Evolutionary conservation across 495 filamentous ascomycete species (phyloP).

Genomic region (Oidiodendron maius): DNA sequence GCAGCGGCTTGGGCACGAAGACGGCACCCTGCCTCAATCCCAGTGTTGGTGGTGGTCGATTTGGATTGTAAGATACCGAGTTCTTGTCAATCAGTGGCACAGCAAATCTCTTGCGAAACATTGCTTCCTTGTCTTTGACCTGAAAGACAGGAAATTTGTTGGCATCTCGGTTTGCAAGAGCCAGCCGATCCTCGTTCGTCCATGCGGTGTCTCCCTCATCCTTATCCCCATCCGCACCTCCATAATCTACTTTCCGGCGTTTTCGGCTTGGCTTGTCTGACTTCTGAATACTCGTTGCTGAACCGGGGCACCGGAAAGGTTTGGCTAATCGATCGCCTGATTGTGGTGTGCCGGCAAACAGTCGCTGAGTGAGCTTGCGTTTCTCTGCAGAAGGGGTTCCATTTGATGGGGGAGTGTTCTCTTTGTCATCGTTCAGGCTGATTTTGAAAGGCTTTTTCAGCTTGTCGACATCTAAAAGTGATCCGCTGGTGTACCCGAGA

Average conservation of each 20-base stretch:
- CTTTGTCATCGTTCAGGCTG: slow-evolving; percentile 21
- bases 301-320: slow-evolving; percentile 92
- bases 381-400: neutral
- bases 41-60: slow-evolving; percentile 75
- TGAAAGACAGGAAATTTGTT: slow-evolving; percentile 90
- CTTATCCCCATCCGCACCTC: slow-evolving; percentile 66
- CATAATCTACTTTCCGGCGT: slow-evolving; percentile 83
- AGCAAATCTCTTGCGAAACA: slow-evolving; percentile 77
- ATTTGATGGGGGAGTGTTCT: slow-evolving; percentile 16
- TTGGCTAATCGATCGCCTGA: slow-evolving; percentile 65
- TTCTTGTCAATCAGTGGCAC: slow-evolving; percentile 85
- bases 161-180: slow-evolving; percentile 78
- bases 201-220: slow-evolving; percentile 75
- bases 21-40: slow-evolving; percentile 78
- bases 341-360: slow-evolving; percentile 30
- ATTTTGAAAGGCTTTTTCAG: slow-evolving; percentile 75
- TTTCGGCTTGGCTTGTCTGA: slow-evolving; percentile 83
- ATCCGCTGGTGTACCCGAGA: slow-evolving; percentile 12
- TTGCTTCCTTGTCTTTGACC: slow-evolving; percentile 75
- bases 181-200: slow-evolving; percentile 81
- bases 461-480: slow-evolving; percentile 52
- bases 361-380: slow-evolving; percentile 8
- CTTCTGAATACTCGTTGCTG: slow-evolving; percentile 61
- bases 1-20: slow-evolving; percentile 85
- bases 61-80: slow-evolving; percentile 61